Evolutionary conservation across 148 eudicot genomes (phyloP), one percentile per base, ranked within the genome.

Genomic region (Silene conica): DNA sequence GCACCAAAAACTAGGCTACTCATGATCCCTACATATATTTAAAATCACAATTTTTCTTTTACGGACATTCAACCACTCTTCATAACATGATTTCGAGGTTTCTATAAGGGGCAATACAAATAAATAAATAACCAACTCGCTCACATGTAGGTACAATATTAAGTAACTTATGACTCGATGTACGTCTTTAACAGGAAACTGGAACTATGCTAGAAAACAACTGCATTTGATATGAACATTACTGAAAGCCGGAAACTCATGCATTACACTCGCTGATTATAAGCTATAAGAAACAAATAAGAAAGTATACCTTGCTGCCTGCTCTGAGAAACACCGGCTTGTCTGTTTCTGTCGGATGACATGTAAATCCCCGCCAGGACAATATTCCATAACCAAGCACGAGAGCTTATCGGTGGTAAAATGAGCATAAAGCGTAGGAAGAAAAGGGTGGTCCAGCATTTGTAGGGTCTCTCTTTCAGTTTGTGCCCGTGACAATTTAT

Each of bases 301-400:
- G 31, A 74, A 54, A 20, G 3, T 65, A 46, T 88, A 93, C 98
- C 96, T 87, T 66, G 92, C 86, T 13, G 93, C 90, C 75, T 85
- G 86, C 82, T 93, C 98, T 31, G 90, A 81, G 75, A 93, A 93
- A 78, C 87, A 72, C 66, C 86, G 81, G 59, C 62, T 77, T 4
- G 86, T 85, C 77, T 93, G 98, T 77, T 84, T 90, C 68, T 93
- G 96, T 56, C 96, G 85, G 68, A 90, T 88, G 79, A 83, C 87
- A 79, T 90, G 96, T 48, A 93, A 85, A 83, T 93, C 96, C 69
- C 98, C 96, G 70, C 94, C 90, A 41, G 96, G 89, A 78, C 98
- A 93, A 82, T 86, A 89, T 67, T 93, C 96, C 86, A 89, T 93
- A 66, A 87, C 93, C 85, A 93, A 84, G 84, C 93, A 89, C 3